phyloP scores from a whole-genome alignment of 768 basidiomycete species.

The Hygrocybe coccinea region DNA sequence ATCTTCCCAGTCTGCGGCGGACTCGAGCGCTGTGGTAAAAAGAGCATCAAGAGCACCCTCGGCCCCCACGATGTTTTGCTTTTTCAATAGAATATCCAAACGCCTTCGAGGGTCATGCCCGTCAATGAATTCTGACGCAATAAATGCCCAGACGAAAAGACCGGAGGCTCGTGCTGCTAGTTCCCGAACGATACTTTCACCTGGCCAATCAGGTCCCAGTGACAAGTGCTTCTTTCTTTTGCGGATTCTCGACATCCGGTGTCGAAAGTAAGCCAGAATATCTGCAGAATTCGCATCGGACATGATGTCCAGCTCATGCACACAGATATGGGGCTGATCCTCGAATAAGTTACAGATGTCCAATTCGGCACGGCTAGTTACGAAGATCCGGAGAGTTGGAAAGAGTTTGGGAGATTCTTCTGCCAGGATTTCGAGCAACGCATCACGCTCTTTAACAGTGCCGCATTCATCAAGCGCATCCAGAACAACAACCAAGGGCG shows the following conservation, averaged over 20 bases:
- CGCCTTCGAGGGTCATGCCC: constrained; percentile 9
- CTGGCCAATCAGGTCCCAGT: constrained; percentile 15
- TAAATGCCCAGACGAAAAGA: constrained; percentile 26
- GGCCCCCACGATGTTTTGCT: background rate
- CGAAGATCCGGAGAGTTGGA: constrained; percentile 25
- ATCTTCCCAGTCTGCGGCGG: constrained; percentile 2
- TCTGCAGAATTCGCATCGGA: background rate
- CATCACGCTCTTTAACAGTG: constrained; percentile 11
- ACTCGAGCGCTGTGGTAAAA: constrained; percentile 3
- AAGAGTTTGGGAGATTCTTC: constrained; percentile 17
- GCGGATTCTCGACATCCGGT: background rate
- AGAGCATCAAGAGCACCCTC: background rate
- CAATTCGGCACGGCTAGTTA: constrained; percentile 29
- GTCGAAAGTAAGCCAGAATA: constrained; percentile 6
- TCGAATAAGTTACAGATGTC: constrained; percentile 20
- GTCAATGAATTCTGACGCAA: constrained; percentile 17
- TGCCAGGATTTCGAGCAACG: constrained; percentile 22
- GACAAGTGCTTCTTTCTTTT: background rate
- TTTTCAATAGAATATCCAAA: constrained; percentile 2
- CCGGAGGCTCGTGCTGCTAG: no score
- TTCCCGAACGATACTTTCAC: constrained; percentile 6
- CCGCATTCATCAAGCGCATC: constrained; percentile 38
- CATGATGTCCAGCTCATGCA: background rate
- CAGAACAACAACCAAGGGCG: constrained; percentile 27
- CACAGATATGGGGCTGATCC: background rate